Conservation (phyloP, 345 rosid species). For the Heritiera littoralis region DNA sequence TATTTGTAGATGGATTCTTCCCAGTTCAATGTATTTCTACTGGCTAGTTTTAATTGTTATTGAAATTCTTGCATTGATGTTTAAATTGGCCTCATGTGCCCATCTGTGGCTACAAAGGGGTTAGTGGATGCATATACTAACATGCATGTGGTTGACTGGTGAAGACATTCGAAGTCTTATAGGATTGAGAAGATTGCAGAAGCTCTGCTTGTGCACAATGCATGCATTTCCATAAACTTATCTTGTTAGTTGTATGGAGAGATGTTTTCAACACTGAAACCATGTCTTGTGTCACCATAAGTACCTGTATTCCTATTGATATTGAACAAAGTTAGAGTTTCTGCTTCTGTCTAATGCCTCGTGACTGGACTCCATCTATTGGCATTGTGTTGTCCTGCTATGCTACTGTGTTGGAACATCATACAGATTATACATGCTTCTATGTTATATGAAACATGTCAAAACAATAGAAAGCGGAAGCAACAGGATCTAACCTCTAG, state of each 20-base stretch:
- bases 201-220: not conserved
- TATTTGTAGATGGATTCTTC: not conserved
- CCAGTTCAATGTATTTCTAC: not conserved
- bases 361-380: not conserved
- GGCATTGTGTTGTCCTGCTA: not conserved
- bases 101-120: not conserved
- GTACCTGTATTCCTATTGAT: not conserved
- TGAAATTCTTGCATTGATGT: not conserved
- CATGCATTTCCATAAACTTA: not conserved
- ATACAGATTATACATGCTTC: no score
- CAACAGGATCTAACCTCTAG: no score
- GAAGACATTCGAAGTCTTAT: not conserved
- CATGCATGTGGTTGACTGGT: not conserved
- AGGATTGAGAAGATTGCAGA: not conserved
- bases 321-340: not conserved
- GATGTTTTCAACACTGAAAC: not conserved
- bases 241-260: not conserved
- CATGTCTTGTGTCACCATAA: not conserved
- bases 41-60: no score
- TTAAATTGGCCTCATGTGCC: not conserved
- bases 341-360: not conserved
- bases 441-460: no score
- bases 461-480: no score
- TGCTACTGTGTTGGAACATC: no score
- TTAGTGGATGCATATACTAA: not conserved